Evolutionary conservation across 2,329 filamentous ascomycete genomes (phyloP), one percentile per base, ranked within the genome.

Genomic region (Colletotrichum eremochloae): DNA sequence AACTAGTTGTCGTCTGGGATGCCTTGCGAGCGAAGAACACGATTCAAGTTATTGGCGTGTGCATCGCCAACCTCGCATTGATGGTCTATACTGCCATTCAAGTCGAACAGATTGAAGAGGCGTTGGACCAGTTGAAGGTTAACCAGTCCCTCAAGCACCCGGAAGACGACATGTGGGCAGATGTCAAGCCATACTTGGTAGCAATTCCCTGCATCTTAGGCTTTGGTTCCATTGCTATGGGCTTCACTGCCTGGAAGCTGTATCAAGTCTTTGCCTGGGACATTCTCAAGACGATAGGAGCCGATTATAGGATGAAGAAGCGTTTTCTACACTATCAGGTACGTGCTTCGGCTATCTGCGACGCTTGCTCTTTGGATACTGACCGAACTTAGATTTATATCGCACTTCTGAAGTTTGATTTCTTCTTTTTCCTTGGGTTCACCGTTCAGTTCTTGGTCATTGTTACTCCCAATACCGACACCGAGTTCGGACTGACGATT

Each of bases 201-300:
- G 93, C 96, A 14, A 94, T 97, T 67, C 96, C 96, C 0, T 91
- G 89, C 77, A 89, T 99, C 70, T 93, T 98, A 75, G 94, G 90
- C 1, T 82, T 97, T 40, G 90, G 90, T 40, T 96, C 93, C 3
- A 75, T 95, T 7, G 79, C 90, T 65, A 91, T 98, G 87, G 87
- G 87, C 18, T 92, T 94, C 74, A 86, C 95, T 63, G 91, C 96
- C 2, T 98, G 95, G 93, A 98, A 97, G 84, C 88, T 99, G 42
- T 98, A 99, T 81, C 95, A 97, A 79, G 96, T 98, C 82, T 99
- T 99, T 82, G 96, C 96, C 14, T 99, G 96, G 96, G 96, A 96
- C 70, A 99, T 99, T 79, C 95, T 99, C 84, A 99, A 99, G 87
- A 95, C 97, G 82, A 99, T 99, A 80, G 97, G 95, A 79, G 96